These are phyloP conservation scores for Macrotyloma uniflorum DNA, from an alignment of 306 rosid species.

Conservation along the genomic window DNA sequence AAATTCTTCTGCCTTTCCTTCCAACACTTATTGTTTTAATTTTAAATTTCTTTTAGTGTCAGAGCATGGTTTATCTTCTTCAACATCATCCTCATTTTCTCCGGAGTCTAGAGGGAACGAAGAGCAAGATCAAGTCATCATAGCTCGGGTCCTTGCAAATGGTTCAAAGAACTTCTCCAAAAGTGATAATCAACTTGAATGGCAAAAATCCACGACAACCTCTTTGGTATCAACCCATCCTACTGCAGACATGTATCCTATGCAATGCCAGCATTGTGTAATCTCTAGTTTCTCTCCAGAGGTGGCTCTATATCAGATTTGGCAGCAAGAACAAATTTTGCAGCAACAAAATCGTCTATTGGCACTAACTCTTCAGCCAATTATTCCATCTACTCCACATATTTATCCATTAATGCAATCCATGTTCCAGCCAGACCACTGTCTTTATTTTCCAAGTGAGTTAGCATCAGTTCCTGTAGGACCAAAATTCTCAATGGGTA, in stretches of 20 bases:
- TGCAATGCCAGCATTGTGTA: slow-evolving; percentile 55
- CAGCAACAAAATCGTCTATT: slow-evolving; percentile 61
- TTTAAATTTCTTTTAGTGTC: slow-evolving; percentile 59
- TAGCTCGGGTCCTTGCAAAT: slow-evolving; percentile 64
- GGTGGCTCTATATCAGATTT: slow-evolving; percentile 63
- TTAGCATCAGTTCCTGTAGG: slow-evolving; percentile 52
- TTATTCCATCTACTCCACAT: slow-evolving; percentile 54
- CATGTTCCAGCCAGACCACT: slow-evolving; percentile 56
- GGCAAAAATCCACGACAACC: slow-evolving; percentile 41
- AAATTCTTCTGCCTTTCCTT: not conserved
- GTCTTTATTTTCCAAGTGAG: slow-evolving; percentile 63
- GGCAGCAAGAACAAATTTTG: slow-evolving; percentile 74
- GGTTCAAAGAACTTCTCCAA: slow-evolving; percentile 36
- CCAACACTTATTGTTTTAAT: slow-evolving; percentile 27
- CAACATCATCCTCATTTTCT: slow-evolving; percentile 43
- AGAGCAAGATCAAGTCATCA: slow-evolving; percentile 72
- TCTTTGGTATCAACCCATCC: slow-evolving; percentile 45
- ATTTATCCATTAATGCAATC: slow-evolving; percentile 71
- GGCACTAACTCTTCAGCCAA: slow-evolving; percentile 59
- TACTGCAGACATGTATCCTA: slow-evolving; percentile 43
- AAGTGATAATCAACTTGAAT: slow-evolving; percentile 43
- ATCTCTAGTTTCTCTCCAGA: slow-evolving; percentile 61
- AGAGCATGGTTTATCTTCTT: slow-evolving; percentile 46
- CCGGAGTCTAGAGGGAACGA: slow-evolving; percentile 54
- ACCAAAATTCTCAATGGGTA: slow-evolving; percentile 53